A percentile compares a stretch with the other conserved stretches of the same genome.
Evolutionary conservation across 345 rosid species (phyloP).

Genomic region (Crucihimalaya himalaica): DNA sequence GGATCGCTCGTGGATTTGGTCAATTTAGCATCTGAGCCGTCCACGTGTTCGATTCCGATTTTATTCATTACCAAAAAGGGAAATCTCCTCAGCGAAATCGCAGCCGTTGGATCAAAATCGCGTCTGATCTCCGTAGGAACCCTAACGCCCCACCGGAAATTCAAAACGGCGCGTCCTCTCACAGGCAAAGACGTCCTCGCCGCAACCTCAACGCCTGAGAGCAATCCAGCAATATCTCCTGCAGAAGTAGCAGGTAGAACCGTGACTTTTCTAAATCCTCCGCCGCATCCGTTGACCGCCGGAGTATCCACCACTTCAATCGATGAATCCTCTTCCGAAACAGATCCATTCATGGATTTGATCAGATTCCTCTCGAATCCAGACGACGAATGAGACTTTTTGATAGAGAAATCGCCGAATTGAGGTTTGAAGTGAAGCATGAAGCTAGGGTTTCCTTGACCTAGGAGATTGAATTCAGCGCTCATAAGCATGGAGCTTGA

Average conservation of each 20-base stretch:
- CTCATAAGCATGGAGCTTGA: constrained; percentile 84
- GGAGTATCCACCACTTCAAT: constrained; percentile 66
- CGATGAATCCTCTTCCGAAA: constrained; percentile 57
- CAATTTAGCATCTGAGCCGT: constrained; percentile 37
- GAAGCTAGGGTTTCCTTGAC: constrained; percentile 71
- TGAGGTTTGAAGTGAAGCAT: constrained; percentile 92
- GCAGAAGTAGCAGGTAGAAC: constrained; percentile 42
- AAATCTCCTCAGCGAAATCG: constrained; percentile 56
- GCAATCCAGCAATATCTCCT: constrained; percentile 45
- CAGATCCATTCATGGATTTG: constrained; percentile 36
- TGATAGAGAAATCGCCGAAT: constrained; percentile 85
- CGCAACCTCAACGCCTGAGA: constrained; percentile 69
- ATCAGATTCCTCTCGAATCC: constrained; percentile 36
- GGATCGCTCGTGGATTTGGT: constrained; percentile 1
- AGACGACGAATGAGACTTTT: constrained; percentile 75
- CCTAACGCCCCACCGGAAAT: constrained; percentile 92
- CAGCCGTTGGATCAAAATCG: constrained; percentile 46
- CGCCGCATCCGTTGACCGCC: constrained; percentile 32
- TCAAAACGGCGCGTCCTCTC: constrained; percentile 61
- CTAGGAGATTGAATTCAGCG: constrained; percentile 79
- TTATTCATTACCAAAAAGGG: constrained; percentile 87
- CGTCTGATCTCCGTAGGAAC: constrained; percentile 63
- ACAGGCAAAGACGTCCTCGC: constrained; percentile 78
- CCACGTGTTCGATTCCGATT: constrained; percentile 84
- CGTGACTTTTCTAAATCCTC: constrained; percentile 47